Base-by-base conservation (phyloP, 805 yeast species). In the Tetrapisispora phaffii region DNA sequence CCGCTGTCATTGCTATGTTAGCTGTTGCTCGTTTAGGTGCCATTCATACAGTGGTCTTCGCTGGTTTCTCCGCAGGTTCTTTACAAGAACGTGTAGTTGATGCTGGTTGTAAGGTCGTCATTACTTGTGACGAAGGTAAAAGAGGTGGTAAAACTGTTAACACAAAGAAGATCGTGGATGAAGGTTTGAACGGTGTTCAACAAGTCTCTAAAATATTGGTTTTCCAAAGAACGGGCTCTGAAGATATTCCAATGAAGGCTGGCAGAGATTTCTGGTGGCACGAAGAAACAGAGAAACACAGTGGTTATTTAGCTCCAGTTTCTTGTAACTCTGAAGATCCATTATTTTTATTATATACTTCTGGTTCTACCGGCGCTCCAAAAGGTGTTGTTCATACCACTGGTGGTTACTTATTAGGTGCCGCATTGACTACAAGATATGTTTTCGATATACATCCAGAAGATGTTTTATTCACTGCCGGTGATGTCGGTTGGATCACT, bases 401-500 rank as follows among this genome's bases (percentile, higher is more conserved):
- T 47, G 98, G 85, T 51, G 98, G 97, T 52, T 93, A 87, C 70
- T 74, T 93, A 54, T 72, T 93, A 54, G 96, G 96, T 50, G 96
- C 97, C 23, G 79, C 87, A 45, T 71, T 89, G 64, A 85, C 97
- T 44, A 85, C 96, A 40, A 85, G 82, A 69, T 90, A 89, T 68
- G 88, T 88, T 39, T 90, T 93, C 65, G 97, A 94, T 65, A 80
- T 93, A 41, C 96, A 87, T 62, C 80, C 80, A 48, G 84, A 82
- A 50, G 97, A 93, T 66, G 74, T 84, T 37, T 68, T 90, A 50
- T 90, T 93, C 73, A 90, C 97, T 35, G 97, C 97, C 34, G 97
- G 97, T 62, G 97, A 93, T 65, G 87, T 93, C 46, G 97, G 98
- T 63, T 93, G 98, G 97, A 93, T 93, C 64, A 93, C 98, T 16